Base-by-base conservation (phyloP, 257 asterid species). In the Scutellaria galericulata region DNA sequence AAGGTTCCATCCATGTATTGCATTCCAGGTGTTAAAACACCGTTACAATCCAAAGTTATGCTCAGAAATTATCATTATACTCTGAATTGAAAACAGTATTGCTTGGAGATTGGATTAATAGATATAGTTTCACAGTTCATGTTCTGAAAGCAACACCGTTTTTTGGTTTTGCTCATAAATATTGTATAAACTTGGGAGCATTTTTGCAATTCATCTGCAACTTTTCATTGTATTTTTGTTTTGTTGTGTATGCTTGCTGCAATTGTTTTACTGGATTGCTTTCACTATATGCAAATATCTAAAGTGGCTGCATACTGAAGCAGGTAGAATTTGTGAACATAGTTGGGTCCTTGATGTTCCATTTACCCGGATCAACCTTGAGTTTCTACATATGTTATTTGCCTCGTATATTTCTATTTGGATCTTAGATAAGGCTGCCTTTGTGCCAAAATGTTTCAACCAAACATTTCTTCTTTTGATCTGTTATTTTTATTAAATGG, bases 1-100 rank as follows among this genome's bases (percentile, higher is more conserved):
- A 72, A 70, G 44, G 60, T 22, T 72, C 18, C 46, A 64, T 52
- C 71, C 54, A 62, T 55, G 52, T 64, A 41, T 50, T 44, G 62
- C 9, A 31, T 51, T 6, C 22, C 42, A 39, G 47, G 31, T 31
- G 41, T 77, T 53, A 9, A 9, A 47, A 42, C 35, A 61, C 20
- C 62, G 24, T 64, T 35, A 54, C 40, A 60, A 73, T 66, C 22
- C 64, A 72, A 51, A 65, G 44, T 48, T 52, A 24, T 7, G 22
- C 65, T 24, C 13, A 27, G 48, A 47, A 39, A 42, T 61, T 51
- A 69, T 3, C 70, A 63, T 47, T 31, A 60, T 54, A 50, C 68
- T 31, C 22, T 67, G 24, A 60, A 44, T 47, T 66, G 65, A 46
- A 63, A 67, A 35, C 48, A 41, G 14, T 73, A 59, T 42, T 78